Evolutionary conservation across 176 grass and related monocot genomes (phyloP).

Genomic region (barley (Hordeum vulgare)): MorexV3_pseudomolecules_assembly NC_058521.1:27306236-27306735

Average conservation of each 20-base stretch:
- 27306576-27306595: background rate
- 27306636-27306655: background rate
- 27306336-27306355: conserved; percentile 90
- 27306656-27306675: background rate
- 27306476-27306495: conserved; percentile 6
- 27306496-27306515: no score
- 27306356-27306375: conserved; percentile 98
- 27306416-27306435: background rate
- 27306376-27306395: conserved; percentile 40
- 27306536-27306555: background rate
- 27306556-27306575: background rate
- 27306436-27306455: background rate
- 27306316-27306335: conserved; percentile 91
- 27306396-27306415: background rate
- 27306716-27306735: background rate
- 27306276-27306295: conserved; percentile 99
- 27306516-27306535: background rate
- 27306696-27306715: background rate
- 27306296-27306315: conserved; percentile 99
- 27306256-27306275: conserved; percentile 73
- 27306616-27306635: background rate
- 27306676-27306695: background rate
- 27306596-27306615: background rate
- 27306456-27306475: background rate
- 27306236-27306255: conserved; percentile 95